These are phyloP conservation scores for Oemleria cerasiformis DNA, from an alignment of 306 rosid genomes.

Conservation along the genomic window DNA sequence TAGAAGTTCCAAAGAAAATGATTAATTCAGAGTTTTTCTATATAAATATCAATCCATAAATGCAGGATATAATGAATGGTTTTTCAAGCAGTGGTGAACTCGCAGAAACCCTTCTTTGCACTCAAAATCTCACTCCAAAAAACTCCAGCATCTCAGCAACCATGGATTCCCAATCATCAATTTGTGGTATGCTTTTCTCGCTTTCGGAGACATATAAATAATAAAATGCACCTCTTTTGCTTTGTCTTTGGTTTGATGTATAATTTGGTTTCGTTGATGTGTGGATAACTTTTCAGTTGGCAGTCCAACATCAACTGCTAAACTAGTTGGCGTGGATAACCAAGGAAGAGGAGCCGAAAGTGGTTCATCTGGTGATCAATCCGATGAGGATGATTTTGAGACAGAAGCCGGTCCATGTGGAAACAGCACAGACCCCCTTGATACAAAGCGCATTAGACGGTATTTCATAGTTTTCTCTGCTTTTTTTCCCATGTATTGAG, in stretches of 20 bases:
- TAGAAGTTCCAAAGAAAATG: background rate
- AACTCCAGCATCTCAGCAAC: slow-evolving; percentile 53
- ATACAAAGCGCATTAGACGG: slow-evolving; percentile 69
- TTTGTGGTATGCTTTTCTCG: slow-evolving; percentile 40
- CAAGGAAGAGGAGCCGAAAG: slow-evolving; percentile 55
- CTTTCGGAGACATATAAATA: too few species aligned
- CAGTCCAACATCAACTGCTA: slow-evolving; percentile 65
- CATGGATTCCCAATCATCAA: slow-evolving; percentile 75
- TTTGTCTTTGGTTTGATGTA: background rate
- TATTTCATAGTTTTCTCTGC: slow-evolving; percentile 1
- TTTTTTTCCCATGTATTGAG: background rate
- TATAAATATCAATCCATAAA: background rate
- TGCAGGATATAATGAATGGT: slow-evolving; percentile 56
- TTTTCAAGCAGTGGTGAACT: slow-evolving; percentile 45
- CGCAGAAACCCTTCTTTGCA: slow-evolving; percentile 30
- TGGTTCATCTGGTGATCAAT: slow-evolving; percentile 70
- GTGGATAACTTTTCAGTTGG: slow-evolving; percentile 43
- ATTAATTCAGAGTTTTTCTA: background rate
- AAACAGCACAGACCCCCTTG: slow-evolving; percentile 51
- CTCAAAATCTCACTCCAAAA: slow-evolving; percentile 52
- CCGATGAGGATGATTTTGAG: slow-evolving; percentile 67
- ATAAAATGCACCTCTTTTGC: background rate
- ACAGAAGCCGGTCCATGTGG: slow-evolving; percentile 59
- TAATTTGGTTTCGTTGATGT: background rate
- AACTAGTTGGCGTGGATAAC: slow-evolving; percentile 43